Base-by-base conservation (phyloP, 2,329 filamentous ascomycete species). In the Diaporthe destruens region DNA sequence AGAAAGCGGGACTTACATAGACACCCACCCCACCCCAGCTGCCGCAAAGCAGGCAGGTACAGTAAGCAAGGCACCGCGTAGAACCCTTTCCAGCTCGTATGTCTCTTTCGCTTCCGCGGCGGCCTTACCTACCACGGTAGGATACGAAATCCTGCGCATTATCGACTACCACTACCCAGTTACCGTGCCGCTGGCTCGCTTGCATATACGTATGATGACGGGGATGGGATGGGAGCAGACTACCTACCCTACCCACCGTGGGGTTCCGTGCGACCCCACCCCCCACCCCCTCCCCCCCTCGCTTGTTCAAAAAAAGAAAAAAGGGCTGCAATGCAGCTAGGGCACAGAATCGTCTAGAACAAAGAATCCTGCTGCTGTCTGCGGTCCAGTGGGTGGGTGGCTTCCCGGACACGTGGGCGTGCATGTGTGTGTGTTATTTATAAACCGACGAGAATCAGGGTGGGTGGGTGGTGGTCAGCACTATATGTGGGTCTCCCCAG, bases 391-490 rank as follows among this genome's bases (percentile, higher is more conserved):
- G 29, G 29, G 29, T 29, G n/a, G n/a, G n/a, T 61, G 61, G 61
- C 39, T 55, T 70, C 47, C 68, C 68, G 68, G 55, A 56, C 23
- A 70, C 68, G 34, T 70, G 68, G 68, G 49, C 44, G n/a, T 53
- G 20, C 36, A 51, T 7, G 42, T 7, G n/a, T n/a, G 44, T 49
- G 20, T 8, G 18, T n/a, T 49, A 9, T 5, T 18, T n/a, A 51
- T 8, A 34, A 16, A 9, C 5, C 29, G 0, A 23, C 11, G 16
- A 36, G 34, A 32, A 14, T 42, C 39, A 14, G 12, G 32, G 16
- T 20, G 18, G n/a, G n/a, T n/a, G n/a, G n/a, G n/a, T n/a, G 56
- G 68, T 70, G 68, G 68, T 70, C 68, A 70, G 68, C 68, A 61
- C 55, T 44, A 14, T 53, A 61, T 70, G 29, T 70, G 55, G 53